Percentiles rank a stretch among this genome's conserved stretches.
These are phyloP conservation scores for Xerocomus amazonicus DNA, from an alignment of 1,284 basidiomycete genomes.

Conservation along the genomic window DNA sequence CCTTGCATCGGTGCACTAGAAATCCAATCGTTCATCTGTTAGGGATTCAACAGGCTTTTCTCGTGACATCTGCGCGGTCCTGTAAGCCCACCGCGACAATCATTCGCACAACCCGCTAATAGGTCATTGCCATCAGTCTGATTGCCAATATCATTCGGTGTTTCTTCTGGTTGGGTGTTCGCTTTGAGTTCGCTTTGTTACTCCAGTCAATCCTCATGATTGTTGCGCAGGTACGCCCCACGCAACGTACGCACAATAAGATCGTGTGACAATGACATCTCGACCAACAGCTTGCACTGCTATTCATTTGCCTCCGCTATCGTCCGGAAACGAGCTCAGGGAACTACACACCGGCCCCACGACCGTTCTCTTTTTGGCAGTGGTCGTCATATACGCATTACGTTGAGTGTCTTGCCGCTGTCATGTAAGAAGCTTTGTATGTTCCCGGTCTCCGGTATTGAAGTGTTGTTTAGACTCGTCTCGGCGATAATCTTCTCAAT, in stretches of 20 bases:
- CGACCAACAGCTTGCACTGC: slow-evolving; percentile 54
- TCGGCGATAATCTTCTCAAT: slow-evolving; percentile 72
- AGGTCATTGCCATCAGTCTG: slow-evolving; percentile 41
- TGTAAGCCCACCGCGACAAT: slow-evolving; percentile 42
- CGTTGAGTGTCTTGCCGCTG: slow-evolving; percentile 77
- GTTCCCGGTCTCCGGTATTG: slow-evolving; percentile 14
- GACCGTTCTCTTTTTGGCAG: slow-evolving; percentile 82
- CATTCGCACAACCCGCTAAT: slow-evolving; percentile 8
- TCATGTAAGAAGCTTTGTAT: slow-evolving; percentile 49
- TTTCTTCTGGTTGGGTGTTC: slow-evolving; percentile 85
- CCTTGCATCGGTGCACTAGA: slow-evolving; percentile 4
- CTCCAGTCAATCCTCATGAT: slow-evolving; percentile 82
- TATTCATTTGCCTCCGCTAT: slow-evolving; percentile 77
- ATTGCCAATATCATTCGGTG: slow-evolving; percentile 81
- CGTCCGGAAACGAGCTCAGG: slow-evolving; percentile 58
- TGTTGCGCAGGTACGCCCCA: slow-evolving; percentile 59
- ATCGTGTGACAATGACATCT: slow-evolving; percentile 21
- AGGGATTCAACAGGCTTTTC: slow-evolving; percentile 86
- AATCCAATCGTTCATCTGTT: slow-evolving; percentile 20
- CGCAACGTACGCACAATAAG: slow-evolving; percentile 8
- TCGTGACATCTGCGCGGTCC: slow-evolving; percentile 74
- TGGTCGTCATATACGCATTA: slow-evolving; percentile 77
- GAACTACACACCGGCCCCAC: slow-evolving; percentile 52
- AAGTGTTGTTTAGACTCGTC: slow-evolving; percentile 47
- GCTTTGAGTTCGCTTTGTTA: slow-evolving; percentile 72